Evolutionary conservation across 331 rosid species (phyloP).

Genomic region (Rosa hybrid): DNA sequence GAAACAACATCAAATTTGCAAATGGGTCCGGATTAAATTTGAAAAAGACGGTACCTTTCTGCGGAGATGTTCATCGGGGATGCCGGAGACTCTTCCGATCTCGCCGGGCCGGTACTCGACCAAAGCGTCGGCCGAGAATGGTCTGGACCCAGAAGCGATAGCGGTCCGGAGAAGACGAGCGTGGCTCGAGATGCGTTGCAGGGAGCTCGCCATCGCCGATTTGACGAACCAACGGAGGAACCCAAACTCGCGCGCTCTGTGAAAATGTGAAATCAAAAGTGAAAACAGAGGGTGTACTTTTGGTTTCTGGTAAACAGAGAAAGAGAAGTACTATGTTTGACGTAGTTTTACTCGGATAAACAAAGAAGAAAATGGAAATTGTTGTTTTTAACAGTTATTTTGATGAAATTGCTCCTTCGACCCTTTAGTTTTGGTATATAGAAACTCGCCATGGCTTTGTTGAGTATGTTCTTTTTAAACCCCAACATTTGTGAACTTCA

Average conservation of each 20-base stretch:
- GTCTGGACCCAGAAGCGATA: constrained; percentile 35
- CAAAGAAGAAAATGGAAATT: neutral
- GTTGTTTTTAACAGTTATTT: neutral
- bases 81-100: constrained; percentile 91
- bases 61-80: constrained; percentile 86
- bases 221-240: constrained; percentile 4
- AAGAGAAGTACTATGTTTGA: neutral
- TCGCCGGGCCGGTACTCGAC: constrained; percentile 72
- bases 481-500: no score
- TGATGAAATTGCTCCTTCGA: neutral
- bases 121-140: constrained; percentile 67
- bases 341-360: neutral
- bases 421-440: neutral
- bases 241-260: neutral
- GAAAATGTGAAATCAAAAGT: constrained; percentile 8
- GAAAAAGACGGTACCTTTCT: constrained; percentile 44
- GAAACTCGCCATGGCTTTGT: neutral
- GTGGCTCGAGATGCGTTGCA: constrained; percentile 61
- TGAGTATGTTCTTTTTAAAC: no score
- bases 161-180: constrained; percentile 52
- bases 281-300: neutral
- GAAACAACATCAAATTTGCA: neutral
- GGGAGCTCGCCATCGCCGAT: constrained; percentile 59
- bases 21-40: neutral
- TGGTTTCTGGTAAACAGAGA: neutral